Evolutionary conservation across 441 rosid genomes (phyloP), one percentile per base, ranked within the genome.

Genomic region (Corymbia citriodora): DNA sequence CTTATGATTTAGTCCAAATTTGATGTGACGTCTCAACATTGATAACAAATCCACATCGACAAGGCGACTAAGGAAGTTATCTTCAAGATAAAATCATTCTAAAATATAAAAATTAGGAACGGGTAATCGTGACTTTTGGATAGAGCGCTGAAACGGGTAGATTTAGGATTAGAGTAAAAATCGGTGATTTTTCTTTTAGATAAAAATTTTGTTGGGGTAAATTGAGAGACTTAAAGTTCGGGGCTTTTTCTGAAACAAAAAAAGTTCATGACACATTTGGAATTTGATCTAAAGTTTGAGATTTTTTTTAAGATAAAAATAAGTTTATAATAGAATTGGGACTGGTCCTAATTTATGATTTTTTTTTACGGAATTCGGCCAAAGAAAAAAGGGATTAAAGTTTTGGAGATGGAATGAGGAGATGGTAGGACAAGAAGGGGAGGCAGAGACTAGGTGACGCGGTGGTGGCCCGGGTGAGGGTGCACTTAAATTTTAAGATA

Each of bases 1-100:
- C 65, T 3, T 1, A 25, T 59, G 0, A 0, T 59, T 3, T 5
- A 59, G 65, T 59, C n/a, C 7, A 23, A 52, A 57, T 14, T 59
- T 10, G 25, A 59, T 25, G n/a, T 25, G 65, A 13, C 65, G 25
- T 59, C 25, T 59, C 7, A 2, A 25, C 3, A 10, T 59, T 0
- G 7, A 59, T 59, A 59, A 59, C 25, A 57, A 4, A 57, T 57
- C 23, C 63, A 57, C 23, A 23, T 57, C 9, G 6, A 29, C 25
- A 57, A 57, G 63, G 29, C 13, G 25, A 57, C 63, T 9, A 21
- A 29, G 6, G 23, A 57, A 23, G 4, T 57, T 57, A 23, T 57
- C 1, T 0, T 23, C 63, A 23, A 23, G 25, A 57, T 23, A 59
- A 25, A 59, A 59, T 7, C 1, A 7, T 59, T 59, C 14, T 10